These are phyloP conservation scores for Pulveroboletus sp. DNA, from an alignment of 768 basidiomycete genomes.

Conservation along the genomic window DNA sequence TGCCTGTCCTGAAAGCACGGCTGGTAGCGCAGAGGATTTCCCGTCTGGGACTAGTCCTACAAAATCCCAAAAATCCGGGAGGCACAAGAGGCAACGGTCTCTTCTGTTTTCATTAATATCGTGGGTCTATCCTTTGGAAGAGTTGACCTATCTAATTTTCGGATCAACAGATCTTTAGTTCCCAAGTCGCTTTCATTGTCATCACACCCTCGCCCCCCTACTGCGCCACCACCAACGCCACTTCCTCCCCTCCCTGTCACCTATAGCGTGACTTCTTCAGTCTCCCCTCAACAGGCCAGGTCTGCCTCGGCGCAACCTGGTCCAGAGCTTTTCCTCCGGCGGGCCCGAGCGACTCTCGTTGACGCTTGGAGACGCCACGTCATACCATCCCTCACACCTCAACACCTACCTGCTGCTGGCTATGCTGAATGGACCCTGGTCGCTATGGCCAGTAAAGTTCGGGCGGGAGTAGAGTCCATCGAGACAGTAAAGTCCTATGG, in stretches of 20 bases:
- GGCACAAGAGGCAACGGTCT: conserved; percentile 69
- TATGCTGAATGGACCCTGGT: conserved; percentile 32
- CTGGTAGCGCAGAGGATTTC: conserved; percentile 16
- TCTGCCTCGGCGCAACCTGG: conserved; percentile 10
- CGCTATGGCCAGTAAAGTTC: conserved; percentile 18
- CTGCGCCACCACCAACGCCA: conserved; percentile 25
- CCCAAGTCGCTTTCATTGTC: conserved; percentile 30
- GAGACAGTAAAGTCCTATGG: conserved; percentile 3
- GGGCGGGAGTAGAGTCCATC: conserved; percentile 15
- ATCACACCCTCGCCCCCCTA: conserved; percentile 18
- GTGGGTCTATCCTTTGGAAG: conserved; percentile 27
- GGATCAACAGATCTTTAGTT: conserved; percentile 23
- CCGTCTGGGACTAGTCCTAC: conserved; percentile 16
- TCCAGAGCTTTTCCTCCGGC: conserved; percentile 46
- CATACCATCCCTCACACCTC: conserved; percentile 43
- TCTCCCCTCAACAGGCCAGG: conserved; percentile 15
- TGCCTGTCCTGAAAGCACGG: conserved; percentile 17
- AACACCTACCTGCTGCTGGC: conserved; percentile 32
- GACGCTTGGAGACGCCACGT: conserved; percentile 64
- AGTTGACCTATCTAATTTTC: conserved; percentile 1
- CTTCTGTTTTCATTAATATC: conserved; percentile 66
- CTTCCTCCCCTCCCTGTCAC: conserved; percentile 29
- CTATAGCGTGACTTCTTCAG: conserved; percentile 26
- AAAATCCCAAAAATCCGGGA: conserved; percentile 33
- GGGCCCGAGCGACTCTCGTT: conserved; percentile 63